Evolutionary conservation across 768 basidiomycete genomes (phyloP), one percentile per base, ranked within the genome.

Genomic region (Mycena polygramma): DNA sequence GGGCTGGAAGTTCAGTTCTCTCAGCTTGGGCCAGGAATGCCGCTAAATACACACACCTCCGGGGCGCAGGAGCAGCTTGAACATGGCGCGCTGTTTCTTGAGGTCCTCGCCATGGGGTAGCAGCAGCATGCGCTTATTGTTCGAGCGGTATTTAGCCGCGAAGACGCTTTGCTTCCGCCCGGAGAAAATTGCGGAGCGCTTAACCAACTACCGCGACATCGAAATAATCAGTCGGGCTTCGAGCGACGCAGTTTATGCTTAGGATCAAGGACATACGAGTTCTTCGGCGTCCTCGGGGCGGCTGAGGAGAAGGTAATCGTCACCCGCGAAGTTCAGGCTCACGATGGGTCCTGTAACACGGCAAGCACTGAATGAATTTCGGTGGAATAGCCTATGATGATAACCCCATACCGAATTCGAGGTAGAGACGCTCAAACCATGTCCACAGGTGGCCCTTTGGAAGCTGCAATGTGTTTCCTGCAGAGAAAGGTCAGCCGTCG

Each of bases 91-190:
- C 11, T 61, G 60, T 43, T 48, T 61, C 41, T 49, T 49, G 30
- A 61, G 48, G 36, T 48, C 60, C 48, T 61, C 60, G 2, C 46
- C 60, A 48, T 61, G 46, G 3, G 60, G 60, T 10, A 61, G 60
- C 2, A 61, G 60, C n/a, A 61, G 60, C 60, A 61, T 61, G 10
- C 60, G 60, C 24, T 61, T 61, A 30, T 49, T 49, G 19, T 61
- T 61, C 8, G 60, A 61, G 10, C 60, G 60, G 48, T 61, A 61
- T 61, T 49, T 61, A 0, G 60, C 60, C 4, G 46, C 46, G 35
- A 61, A 61, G 22, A 61, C 48, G 22, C 46, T 48, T 19, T 51
- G 60, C 9, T 26, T 19, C 11, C 46, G 45, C 19, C 60, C 60
- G 2, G 60, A 61, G 20, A 49, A 61, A 49, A 19, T 49, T 10